Evolutionary conservation across 495 filamentous ascomycete species (phyloP).

Genomic region (Acidomyces sp.): DNA sequence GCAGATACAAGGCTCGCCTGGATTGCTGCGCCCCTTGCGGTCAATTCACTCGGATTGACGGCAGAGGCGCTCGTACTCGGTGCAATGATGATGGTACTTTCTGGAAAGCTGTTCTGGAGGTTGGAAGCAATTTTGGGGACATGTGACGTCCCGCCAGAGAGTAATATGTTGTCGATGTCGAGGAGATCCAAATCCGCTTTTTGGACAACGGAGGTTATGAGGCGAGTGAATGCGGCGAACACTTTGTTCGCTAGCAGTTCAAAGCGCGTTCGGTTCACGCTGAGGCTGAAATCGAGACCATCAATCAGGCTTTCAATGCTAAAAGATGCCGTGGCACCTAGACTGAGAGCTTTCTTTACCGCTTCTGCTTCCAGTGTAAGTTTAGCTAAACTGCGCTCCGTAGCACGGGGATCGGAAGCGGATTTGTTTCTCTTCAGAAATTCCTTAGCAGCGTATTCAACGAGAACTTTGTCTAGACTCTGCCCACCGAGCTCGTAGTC

Average conservation of each 20-base stretch:
- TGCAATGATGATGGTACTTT: constrained; percentile 63
- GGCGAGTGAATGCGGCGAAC: constrained; percentile 70
- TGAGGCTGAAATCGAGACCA: constrained; percentile 80
- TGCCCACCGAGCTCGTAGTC: constrained; percentile 82
- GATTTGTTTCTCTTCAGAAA: constrained; percentile 88
- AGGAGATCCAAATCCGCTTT: constrained; percentile 87
- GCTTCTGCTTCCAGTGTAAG: constrained; percentile 81
- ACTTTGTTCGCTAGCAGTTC: constrained; percentile 77
- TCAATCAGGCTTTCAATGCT: constrained; percentile 78
- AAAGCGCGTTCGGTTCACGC: constrained; percentile 84
- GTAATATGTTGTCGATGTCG: constrained; percentile 89
- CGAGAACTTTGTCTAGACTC: constrained; percentile 73
- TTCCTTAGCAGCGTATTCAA: constrained; percentile 96
- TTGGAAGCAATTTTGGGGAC: constrained; percentile 81
- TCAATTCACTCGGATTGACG: constrained; percentile 85
- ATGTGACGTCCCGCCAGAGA: constrained; percentile 84
- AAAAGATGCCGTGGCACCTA: constrained; percentile 76
- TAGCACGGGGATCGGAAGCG: constrained; percentile 59
- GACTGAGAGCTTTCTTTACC: constrained; percentile 75
- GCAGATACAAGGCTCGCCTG: constrained; percentile 87
- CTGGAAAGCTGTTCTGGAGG: constrained; percentile 64
- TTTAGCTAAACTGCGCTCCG: constrained; percentile 73
- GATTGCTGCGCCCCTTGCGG: constrained; percentile 81
- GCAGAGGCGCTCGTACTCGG: constrained; percentile 63
- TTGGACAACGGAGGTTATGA: constrained; percentile 72